Conservation (phyloP, 441 rosid genomes). For the Rhodomyrtus psidioides region DNA sequence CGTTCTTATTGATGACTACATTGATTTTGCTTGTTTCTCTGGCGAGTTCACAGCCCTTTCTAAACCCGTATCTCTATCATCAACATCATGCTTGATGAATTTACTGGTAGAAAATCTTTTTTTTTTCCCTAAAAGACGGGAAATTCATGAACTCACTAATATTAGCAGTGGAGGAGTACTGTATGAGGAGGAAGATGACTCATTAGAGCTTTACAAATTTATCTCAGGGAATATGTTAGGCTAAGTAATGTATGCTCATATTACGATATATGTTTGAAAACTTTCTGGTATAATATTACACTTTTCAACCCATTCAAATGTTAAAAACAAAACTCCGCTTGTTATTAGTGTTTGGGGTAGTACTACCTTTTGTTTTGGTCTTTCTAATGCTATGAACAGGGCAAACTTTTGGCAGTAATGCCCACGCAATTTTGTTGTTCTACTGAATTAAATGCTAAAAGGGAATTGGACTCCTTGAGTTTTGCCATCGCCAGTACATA, state of each 20-base stretch:
- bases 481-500: background rate
- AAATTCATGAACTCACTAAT: background rate
- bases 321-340: background rate
- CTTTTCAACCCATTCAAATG: background rate
- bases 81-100: background rate
- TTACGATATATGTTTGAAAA: background rate
- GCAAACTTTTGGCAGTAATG: background rate
- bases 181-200: background rate
- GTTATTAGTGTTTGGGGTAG: background rate
- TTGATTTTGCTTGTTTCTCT: background rate
- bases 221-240: no score
- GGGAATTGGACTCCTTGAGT: background rate
- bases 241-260: background rate
- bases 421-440: background rate
- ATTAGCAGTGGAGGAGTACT: background rate
- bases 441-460: background rate
- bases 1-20: background rate
- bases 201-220: no score
- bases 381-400: background rate
- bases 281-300: background rate
- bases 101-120: background rate
- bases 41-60: background rate
- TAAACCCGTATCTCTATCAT: background rate
- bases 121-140: background rate
- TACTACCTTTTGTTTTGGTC: background rate